These are phyloP conservation scores for Aspergillus caelatus DNA, from an alignment of 2,329 filamentous ascomycete species.

Conservation along the genomic window DNA sequence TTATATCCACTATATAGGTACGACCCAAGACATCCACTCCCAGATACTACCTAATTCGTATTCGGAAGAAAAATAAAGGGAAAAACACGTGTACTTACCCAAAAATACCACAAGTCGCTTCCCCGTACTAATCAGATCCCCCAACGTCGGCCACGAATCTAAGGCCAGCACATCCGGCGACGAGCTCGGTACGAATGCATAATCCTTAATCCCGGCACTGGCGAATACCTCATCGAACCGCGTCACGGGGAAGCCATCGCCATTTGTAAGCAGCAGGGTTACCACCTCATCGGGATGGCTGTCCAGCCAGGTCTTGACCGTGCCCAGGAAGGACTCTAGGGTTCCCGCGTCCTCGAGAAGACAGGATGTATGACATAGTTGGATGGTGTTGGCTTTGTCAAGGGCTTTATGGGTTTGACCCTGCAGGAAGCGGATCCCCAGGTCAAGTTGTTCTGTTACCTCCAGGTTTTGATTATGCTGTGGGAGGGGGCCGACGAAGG, in stretches of 20 bases:
- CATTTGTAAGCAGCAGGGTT: slow-evolving; percentile 65
- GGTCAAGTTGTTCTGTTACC: slow-evolving; percentile 60
- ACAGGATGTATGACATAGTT: slow-evolving; percentile 69
- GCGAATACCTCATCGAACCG: slow-evolving; percentile 39
- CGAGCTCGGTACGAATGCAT: slow-evolving; percentile 41
- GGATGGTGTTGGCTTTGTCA: slow-evolving; percentile 51
- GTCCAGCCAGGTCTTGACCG: slow-evolving; percentile 64
- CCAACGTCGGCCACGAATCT: slow-evolving; percentile 47
- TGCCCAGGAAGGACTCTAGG: slow-evolving; percentile 57
- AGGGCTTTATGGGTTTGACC: slow-evolving; percentile 62
- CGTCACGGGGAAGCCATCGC: slow-evolving; percentile 46
- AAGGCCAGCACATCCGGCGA: slow-evolving; percentile 34
- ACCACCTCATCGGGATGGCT: slow-evolving; percentile 63
- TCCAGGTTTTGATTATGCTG: slow-evolving; percentile 64
- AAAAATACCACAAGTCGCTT: slow-evolving; percentile 49
- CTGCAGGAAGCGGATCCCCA: slow-evolving; percentile 67
- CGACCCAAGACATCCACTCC: neutral
- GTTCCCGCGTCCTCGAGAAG: slow-evolving; percentile 61
- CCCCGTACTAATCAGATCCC: slow-evolving; percentile 43
- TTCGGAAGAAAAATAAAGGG: neutral
- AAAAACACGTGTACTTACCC: slow-evolving; percentile 27
- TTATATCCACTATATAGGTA: neutral
- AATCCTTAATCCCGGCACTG: slow-evolving; percentile 33
- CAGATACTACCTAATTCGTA: neutral
- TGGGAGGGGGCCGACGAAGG: slow-evolving; percentile 61